Conservation (phyloP, 2,329 filamentous ascomycete species). For the Fusarium albosuccineum region DNA sequence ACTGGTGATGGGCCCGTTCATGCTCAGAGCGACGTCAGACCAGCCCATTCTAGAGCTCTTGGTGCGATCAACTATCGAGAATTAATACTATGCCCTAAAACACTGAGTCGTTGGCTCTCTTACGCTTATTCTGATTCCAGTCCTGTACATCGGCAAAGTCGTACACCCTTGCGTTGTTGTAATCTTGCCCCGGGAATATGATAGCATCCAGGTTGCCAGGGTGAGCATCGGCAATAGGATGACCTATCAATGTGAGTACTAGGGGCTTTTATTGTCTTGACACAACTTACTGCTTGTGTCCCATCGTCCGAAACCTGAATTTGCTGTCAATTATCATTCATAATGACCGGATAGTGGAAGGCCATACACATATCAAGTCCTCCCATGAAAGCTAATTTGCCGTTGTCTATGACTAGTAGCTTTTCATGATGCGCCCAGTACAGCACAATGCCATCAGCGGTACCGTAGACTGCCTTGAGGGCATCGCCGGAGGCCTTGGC, state of each 20-base stretch:
- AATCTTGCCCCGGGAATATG: conserved; percentile 91
- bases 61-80: conserved; percentile 74
- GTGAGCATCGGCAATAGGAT: conserved; percentile 87
- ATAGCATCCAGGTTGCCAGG: conserved; percentile 81
- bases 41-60: conserved; percentile 90
- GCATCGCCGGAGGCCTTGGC: conserved; percentile 79
- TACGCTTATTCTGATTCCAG: conserved; percentile 85
- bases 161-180: conserved; percentile 88
- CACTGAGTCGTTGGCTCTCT: conserved; percentile 25
- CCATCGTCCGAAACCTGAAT: conserved; percentile 81
- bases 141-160: conserved; percentile 84
- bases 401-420: conserved; percentile 82
- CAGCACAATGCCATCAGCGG: conserved; percentile 82
- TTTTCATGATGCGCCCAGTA: conserved; percentile 98
- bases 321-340: conserved; percentile 38
- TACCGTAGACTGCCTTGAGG: conserved; percentile 84
- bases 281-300: conserved; percentile 77
- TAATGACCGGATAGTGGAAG: no score
- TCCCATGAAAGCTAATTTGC: conserved; percentile 86
- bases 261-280: not conserved
- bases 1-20: conserved; percentile 80
- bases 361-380: conserved; percentile 81
- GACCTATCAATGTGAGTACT: conserved; percentile 56
- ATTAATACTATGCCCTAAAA: not conserved
- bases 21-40: conserved; percentile 85